phyloP scores from a whole-genome alignment of 768 basidiomycete genomes.

The Ramaria sp. region DNA sequence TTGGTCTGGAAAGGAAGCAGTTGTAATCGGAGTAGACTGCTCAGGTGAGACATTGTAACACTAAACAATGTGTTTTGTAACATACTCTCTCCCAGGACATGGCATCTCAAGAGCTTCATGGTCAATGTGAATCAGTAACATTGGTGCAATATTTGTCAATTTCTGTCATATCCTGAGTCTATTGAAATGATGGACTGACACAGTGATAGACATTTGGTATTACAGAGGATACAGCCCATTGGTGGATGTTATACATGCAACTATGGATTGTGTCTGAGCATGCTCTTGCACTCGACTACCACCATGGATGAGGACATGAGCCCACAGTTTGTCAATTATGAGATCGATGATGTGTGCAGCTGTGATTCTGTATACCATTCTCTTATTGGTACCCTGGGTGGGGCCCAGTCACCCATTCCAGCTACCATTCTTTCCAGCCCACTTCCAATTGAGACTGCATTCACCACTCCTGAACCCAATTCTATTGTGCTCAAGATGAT shows the following conservation, averaged over 20 bases:
- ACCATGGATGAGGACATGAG: neutral
- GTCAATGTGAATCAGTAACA: constrained; percentile 24
- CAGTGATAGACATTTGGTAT: neutral
- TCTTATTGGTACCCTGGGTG: constrained; percentile 1
- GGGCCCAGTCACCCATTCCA: neutral
- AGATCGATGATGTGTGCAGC: constrained; percentile 4
- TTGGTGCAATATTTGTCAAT: too few species aligned
- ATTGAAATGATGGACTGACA: neutral
- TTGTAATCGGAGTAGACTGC: neutral
- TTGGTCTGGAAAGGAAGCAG: neutral
- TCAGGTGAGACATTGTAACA: neutral
- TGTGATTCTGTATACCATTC: constrained; percentile 10
- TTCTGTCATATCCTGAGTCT: too few species aligned
- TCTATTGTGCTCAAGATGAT: neutral
- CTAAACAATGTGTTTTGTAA: too few species aligned
- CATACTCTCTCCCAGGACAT: constrained; percentile 15
- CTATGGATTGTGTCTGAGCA: neutral
- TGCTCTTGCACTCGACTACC: neutral
- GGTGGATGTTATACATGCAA: neutral
- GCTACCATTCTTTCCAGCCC: neutral
- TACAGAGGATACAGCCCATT: neutral
- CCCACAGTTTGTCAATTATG: neutral
- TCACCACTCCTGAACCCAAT: neutral
- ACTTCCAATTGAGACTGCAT: neutral
- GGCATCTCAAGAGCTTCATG: constrained; percentile 26